Conservation (phyloP, 495 filamentous ascomycete species). For the Aspergillus panamensis region DNA sequence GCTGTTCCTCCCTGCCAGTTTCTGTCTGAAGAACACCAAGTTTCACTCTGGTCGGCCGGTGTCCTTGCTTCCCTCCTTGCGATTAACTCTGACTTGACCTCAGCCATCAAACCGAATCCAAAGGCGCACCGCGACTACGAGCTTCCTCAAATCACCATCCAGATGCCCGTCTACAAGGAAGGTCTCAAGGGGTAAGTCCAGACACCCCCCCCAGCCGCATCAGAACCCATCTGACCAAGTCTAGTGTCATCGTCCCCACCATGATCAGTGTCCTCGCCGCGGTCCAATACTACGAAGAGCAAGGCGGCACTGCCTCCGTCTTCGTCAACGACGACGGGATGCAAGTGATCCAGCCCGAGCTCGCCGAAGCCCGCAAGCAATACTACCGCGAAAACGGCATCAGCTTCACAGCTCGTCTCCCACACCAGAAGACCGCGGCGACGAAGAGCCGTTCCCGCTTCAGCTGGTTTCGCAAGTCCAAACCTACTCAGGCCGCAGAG, state of each 20-base stretch:
- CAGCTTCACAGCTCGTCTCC: conserved; percentile 2
- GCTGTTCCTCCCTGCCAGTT: conserved; percentile 3
- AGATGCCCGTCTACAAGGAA: conserved; percentile 10
- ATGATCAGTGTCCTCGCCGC: conserved; percentile 11
- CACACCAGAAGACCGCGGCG: background rate
- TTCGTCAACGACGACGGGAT: conserved; percentile 10
- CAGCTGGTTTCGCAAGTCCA: background rate
- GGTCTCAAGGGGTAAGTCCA: conserved; percentile 4
- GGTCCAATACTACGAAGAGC: conserved; percentile 7
- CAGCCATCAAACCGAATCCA: conserved; percentile 5
- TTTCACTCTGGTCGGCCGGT: background rate
- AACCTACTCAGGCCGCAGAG: background rate
- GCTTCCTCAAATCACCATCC: conserved; percentile 5
- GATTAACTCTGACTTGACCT: background rate
- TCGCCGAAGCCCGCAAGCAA: conserved; percentile 8
- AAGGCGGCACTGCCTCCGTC: conserved; percentile 3
- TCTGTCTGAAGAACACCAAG: conserved; percentile 8
- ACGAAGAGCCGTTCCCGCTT: background rate
- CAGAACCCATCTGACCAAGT: background rate
- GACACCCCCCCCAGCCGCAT: background rate
- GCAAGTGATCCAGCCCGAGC: conserved; percentile 8
- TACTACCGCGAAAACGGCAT: conserved; percentile 7
- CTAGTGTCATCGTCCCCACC: conserved; percentile 5
- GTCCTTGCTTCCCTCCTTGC: background rate
- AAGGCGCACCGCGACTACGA: conserved; percentile 3